Conservation (phyloP, 2,329 filamentous ascomycete species). For the Alternaria arborescens region DNA sequence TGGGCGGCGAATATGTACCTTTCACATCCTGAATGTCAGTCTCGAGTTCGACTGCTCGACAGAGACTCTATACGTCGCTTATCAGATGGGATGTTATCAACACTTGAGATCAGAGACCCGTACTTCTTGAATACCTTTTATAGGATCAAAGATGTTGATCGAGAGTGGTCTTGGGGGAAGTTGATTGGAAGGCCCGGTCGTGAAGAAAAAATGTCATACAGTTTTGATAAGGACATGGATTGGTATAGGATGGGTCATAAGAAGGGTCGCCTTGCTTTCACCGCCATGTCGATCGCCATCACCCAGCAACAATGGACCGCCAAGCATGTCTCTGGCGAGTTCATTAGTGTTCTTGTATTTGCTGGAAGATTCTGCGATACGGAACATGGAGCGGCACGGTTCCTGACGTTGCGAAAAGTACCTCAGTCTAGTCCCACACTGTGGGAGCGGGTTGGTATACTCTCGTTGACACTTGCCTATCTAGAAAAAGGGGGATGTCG, state of each 20-base stretch:
- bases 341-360: slow-evolving; percentile 22
- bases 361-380: slow-evolving; percentile 9
- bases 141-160: slow-evolving; percentile 3
- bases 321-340: slow-evolving; percentile 14
- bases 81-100: not conserved
- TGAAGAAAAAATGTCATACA: not conserved
- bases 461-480: slow-evolving; percentile 11
- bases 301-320: slow-evolving; percentile 14
- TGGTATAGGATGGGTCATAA: slow-evolving; percentile 16
- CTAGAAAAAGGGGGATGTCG: not conserved
- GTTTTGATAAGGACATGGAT: slow-evolving; percentile 4
- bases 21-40: not conserved
- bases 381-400: slow-evolving; percentile 17
- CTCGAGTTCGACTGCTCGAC: slow-evolving; percentile 4
- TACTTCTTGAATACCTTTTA: slow-evolving; percentile 7
- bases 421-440: not conserved
- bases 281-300: slow-evolving; percentile 16
- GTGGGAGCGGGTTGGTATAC: slow-evolving; percentile 22
- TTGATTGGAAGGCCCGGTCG: slow-evolving; percentile 10
- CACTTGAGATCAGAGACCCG: slow-evolving; percentile 2
- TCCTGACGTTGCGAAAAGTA: slow-evolving; percentile 16
- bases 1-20: slow-evolving; percentile 22
- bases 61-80: not conserved
- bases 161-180: slow-evolving; percentile 11
- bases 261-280: slow-evolving; percentile 8